Evolutionary conservation across 495 filamentous ascomycete species (phyloP).

Genomic region (Penicillium roqueforti): DNA sequence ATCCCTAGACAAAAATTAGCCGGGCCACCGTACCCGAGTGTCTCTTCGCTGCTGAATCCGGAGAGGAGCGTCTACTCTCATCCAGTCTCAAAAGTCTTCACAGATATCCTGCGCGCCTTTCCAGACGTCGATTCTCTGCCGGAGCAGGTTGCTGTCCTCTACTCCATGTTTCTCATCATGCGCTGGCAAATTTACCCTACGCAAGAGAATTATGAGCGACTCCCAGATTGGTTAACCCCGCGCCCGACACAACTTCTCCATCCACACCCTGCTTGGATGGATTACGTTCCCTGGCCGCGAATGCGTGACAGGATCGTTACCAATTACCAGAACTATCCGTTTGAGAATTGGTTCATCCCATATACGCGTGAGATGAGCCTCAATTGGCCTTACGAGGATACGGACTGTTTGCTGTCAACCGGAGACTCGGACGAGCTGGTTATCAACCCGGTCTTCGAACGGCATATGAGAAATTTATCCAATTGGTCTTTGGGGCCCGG

Average conservation of each 20-base stretch:
- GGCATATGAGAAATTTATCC: conserved; percentile 59
- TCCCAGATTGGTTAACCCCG: conserved; percentile 66
- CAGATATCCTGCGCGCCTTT: conserved; percentile 72
- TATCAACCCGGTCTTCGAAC: conserved; percentile 77
- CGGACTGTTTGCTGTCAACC: conserved; percentile 53
- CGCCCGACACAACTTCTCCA: conserved; percentile 55
- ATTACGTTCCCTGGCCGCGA: conserved; percentile 68
- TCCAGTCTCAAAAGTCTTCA: conserved; percentile 75
- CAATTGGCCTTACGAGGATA: conserved; percentile 74
- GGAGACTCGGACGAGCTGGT: conserved; percentile 55
- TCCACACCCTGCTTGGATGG: conserved; percentile 72
- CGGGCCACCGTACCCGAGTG: conserved; percentile 70
- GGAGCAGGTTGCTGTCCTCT: conserved; percentile 74
- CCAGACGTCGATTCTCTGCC: conserved; percentile 64
- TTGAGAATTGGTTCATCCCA: conserved; percentile 77
- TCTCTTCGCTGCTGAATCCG: conserved; percentile 69
- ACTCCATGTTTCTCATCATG: conserved; percentile 78
- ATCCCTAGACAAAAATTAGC: conserved; percentile 55
- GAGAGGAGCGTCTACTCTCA: conserved; percentile 56
- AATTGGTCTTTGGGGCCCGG: conserved; percentile 75
- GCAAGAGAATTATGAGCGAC: conserved; percentile 63
- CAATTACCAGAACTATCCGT: conserved; percentile 49
- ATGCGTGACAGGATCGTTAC: conserved; percentile 63
- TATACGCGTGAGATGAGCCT: conserved; percentile 67
- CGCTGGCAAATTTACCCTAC: conserved; percentile 77